A percentile compares a stretch with the other conserved stretches of the same genome.
Evolutionary conservation across 345 rosid species (phyloP).

Genomic region (Iberis pinnata): DNA sequence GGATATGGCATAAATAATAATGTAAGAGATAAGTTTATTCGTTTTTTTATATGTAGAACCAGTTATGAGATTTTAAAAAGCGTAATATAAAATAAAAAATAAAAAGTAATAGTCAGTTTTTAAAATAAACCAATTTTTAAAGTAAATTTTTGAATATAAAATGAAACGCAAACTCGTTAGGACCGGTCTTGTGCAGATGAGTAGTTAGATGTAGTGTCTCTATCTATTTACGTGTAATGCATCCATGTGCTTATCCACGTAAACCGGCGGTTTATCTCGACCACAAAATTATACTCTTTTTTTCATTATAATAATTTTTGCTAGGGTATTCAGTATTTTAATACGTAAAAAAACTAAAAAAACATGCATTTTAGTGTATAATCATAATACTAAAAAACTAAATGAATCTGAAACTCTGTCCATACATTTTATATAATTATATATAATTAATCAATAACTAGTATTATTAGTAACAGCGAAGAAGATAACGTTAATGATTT

Average conservation of each 20-base stretch:
- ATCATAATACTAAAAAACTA: conserved; percentile 2
- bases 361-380: not conserved
- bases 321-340: not conserved
- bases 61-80: no score
- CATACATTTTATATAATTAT: conserved; percentile 18
- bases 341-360: not conserved
- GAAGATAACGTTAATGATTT: conserved; percentile 26
- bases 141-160: no score
- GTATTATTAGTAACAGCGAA: conserved; percentile 18
- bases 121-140: no score
- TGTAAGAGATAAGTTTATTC: not conserved
- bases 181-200: no score
- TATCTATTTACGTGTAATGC: conserved; percentile 14
- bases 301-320: no score
- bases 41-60: no score
- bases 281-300: conserved; percentile 17
- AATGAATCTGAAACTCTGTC: conserved; percentile 27
- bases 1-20: not conserved
- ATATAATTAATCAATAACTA: conserved; percentile 15
- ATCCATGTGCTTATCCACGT: conserved; percentile 28
- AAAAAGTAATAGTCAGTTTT: no score
- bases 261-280: conserved; percentile 25
- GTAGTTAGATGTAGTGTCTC: conserved; percentile 14
- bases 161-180: no score
- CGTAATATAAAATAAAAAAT: no score